Evolutionary conservation across 371 early-diverging fungal genomes (phyloP), one percentile per base, ranked within the genome.

Genomic region (Catenaria anguillulae): DNA sequence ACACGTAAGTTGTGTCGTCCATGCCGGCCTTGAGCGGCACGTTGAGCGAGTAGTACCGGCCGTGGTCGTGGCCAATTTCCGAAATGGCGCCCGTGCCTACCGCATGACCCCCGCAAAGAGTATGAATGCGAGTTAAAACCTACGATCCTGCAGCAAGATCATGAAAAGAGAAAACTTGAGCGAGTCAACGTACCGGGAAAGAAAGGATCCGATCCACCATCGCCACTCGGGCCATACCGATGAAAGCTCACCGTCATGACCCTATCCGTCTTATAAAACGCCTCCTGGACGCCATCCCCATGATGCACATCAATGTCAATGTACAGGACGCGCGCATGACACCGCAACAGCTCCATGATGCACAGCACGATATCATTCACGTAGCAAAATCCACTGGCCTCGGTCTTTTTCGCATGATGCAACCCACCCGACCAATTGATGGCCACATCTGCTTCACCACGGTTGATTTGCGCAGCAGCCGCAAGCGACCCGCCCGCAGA

Each of bases 281-380:
- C 95, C 71, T 96, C 91, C 64, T 90, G 93, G 4, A 96, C 97
- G 46, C 94, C 97, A 68, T 96, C 97, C 29, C 97, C 97, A 67
- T 96, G 97, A 71, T 96, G 97, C 62, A 93, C 86, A 69, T 96
- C 97, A 66, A 93, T 92, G 66, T 96, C 97, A 23, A 96, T 82
- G 67, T 96, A 96, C 15, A 96, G 72, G 0, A 96, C 92, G 34
- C 93, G 81, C 48, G 85, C 86, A 65, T 82, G 83, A 61, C 70
- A 79, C 77, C 88, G 77, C 37, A 97, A 73, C 24, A 97, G 72
- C 66, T 95, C 90, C 61, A 90, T 75, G 36, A 89, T 90, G 6
- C 86, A 90, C 36, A 95, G 73, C 0, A 95, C 95, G 69, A 95
- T 94, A 67, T 97, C 96, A 66, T 94, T 94, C 10, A 90, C 86